Conservation (phyloP, 495 filamentous ascomycete species). For the Xylaria flabelliformis region DNA sequence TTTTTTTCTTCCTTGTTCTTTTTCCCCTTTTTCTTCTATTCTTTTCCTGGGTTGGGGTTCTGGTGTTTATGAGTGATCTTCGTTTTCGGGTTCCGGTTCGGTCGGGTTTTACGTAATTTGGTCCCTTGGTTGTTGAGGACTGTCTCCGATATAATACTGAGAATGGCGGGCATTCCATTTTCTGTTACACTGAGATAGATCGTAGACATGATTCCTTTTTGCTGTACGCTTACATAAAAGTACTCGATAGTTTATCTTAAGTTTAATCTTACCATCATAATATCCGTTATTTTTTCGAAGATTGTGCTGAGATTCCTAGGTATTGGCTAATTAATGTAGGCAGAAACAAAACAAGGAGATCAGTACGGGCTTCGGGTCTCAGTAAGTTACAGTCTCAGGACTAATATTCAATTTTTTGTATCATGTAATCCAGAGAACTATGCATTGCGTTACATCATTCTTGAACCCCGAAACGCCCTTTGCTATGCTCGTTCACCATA, state of each 20-base stretch:
- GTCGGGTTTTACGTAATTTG: neutral
- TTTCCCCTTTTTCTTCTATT: neutral
- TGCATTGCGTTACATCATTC: neutral
- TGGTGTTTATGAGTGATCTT: neutral
- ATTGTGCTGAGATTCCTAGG: neutral
- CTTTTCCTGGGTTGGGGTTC: neutral
- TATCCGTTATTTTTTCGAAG: too few relatives aligned
- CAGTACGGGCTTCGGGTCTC: neutral
- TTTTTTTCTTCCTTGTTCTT: neutral
- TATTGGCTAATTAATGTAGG: neutral
- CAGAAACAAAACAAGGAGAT: neutral
- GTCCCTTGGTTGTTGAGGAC: neutral
- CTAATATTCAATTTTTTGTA: neutral
- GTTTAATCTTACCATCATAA: neutral
- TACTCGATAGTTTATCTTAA: too few relatives aligned
- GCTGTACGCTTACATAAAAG: neutral
- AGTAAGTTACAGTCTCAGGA: neutral
- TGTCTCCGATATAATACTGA: neutral
- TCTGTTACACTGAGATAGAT: neutral
- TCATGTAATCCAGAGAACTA: conserved; percentile 4
- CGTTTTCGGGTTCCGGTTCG: neutral
- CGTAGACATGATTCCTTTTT: neutral
- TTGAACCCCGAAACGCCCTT: conserved; percentile 5
- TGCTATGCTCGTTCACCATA: neutral
- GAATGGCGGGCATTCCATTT: neutral